These are phyloP conservation scores for Plantago ovata DNA, from an alignment of 257 asterid species.

Conservation along the genomic window DNA sequence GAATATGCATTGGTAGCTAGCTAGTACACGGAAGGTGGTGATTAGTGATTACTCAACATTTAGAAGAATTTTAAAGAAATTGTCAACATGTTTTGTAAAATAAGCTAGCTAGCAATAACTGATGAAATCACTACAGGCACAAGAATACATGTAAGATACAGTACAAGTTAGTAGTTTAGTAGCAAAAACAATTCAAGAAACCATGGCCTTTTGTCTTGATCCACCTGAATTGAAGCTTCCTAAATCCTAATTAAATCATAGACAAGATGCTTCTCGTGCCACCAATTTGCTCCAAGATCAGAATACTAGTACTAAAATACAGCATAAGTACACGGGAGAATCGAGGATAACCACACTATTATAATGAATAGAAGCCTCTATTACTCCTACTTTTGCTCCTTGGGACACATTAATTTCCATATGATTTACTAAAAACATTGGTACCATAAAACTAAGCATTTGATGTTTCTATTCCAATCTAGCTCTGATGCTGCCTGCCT, in stretches of 20 bases:
- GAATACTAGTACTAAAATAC: slow-evolving; percentile 16
- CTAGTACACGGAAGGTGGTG: no score
- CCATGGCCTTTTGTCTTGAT: slow-evolving; percentile 12
- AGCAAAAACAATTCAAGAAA: slow-evolving; percentile 19
- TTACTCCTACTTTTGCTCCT: slow-evolving; percentile 42
- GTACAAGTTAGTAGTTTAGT: slow-evolving; percentile 8
- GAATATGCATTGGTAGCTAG: no score
- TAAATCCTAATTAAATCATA: slow-evolving; percentile 13
- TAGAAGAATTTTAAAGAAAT: no score
- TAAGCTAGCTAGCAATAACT: slow-evolving; percentile 20
- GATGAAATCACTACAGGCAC: slow-evolving; percentile 25
- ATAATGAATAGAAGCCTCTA: slow-evolving; percentile 61
- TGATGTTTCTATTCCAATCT: slow-evolving; percentile 82
- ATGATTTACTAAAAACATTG: slow-evolving; percentile 43
- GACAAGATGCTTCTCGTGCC: slow-evolving; percentile 41
- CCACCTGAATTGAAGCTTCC: slow-evolving; percentile 21
- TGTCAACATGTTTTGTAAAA: not conserved
- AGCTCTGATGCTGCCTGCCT: slow-evolving; percentile 41
- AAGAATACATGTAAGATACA: slow-evolving; percentile 1
- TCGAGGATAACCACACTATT: slow-evolving; percentile 38
- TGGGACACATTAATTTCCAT: slow-evolving; percentile 76
- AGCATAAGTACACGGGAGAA: slow-evolving; percentile 21
- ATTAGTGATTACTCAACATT: no score
- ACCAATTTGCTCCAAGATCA: slow-evolving; percentile 32
- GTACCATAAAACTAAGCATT: slow-evolving; percentile 35